A percentile compares a stretch with the other conserved stretches of the same genome.
phyloP scores from a whole-genome alignment of 306 rosid species.

The Quillaja saponaria region DNA sequence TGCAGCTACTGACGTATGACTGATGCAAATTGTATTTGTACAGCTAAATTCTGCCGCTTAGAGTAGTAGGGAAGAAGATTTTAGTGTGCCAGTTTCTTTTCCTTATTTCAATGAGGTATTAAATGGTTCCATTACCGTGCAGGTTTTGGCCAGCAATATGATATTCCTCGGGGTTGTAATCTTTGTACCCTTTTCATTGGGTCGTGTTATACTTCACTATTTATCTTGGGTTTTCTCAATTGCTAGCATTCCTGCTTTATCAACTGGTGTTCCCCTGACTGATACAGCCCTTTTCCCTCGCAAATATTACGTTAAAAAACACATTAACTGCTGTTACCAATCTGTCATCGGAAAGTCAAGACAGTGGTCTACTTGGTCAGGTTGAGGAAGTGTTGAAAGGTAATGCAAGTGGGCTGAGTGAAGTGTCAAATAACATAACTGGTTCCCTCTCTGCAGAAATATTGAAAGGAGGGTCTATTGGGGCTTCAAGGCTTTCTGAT shows the following conservation, averaged over 20 bases:
- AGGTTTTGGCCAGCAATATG: conserved; percentile 99
- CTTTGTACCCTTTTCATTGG: conserved; percentile 89
- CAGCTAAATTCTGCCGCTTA: not conserved
- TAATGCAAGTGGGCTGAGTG: conserved; percentile 65
- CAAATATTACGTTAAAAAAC: conserved; percentile 83
- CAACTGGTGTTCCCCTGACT: conserved; percentile 66
- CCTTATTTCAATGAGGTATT: not conserved
- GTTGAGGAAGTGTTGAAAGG: conserved; percentile 75
- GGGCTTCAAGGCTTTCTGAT: conserved; percentile 85
- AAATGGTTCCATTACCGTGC: conserved; percentile 34
- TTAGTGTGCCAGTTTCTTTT: not conserved
- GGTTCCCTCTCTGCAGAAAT: conserved; percentile 63
- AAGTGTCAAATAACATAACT: conserved; percentile 62
- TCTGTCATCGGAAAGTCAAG: conserved; percentile 68
- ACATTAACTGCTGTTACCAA: conserved; percentile 75
- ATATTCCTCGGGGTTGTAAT: conserved; percentile 96
- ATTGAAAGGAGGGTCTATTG: conserved; percentile 65
- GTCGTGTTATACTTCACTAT: conserved; percentile 78
- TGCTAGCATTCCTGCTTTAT: conserved; percentile 66
- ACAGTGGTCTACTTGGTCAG: conserved; percentile 67
- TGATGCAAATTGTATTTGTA: conserved; percentile 20
- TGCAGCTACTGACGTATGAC: conserved; percentile 8
- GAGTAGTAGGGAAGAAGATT: not conserved
- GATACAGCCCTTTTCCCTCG: conserved; percentile 83
- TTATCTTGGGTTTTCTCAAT: conserved; percentile 77